Evolutionary conservation across 1,139 yeast genomes (phyloP).

Genomic region (Cylindricascospora bacillispora): DNA sequence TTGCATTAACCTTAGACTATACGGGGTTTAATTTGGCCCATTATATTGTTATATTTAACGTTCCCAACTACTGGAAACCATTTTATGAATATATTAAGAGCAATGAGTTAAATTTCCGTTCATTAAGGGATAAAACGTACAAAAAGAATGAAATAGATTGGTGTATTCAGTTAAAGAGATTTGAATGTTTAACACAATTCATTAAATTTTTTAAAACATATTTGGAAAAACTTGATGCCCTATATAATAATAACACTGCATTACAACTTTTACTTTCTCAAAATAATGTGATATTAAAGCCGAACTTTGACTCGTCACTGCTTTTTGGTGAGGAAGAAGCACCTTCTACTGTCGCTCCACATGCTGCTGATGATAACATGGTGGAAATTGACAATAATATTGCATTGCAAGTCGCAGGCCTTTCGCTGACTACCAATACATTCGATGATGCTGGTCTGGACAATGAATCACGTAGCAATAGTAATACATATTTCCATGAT

Average conservation of each 20-base stretch:
- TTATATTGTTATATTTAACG: conserved; percentile 18
- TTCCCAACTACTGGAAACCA: conserved; percentile 28
- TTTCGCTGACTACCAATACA: no score
- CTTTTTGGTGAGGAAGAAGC: conserved; percentile 5
- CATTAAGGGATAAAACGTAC: conserved; percentile 29
- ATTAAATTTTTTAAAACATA: conserved; percentile 26
- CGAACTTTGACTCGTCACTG: no score
- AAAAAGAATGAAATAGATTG: conserved; percentile 39
- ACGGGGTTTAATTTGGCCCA: conserved; percentile 21
- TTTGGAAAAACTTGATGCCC: no score
- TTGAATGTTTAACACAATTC: conserved; percentile 27
- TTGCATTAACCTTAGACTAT: no score
- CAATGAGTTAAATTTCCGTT: conserved; percentile 26
- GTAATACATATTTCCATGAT: no score
- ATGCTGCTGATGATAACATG: neutral
- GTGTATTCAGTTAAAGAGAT: conserved; percentile 31
- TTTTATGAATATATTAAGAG: conserved; percentile 20
- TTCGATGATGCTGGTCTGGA: no score
- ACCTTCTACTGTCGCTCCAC: neutral
- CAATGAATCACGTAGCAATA: no score
- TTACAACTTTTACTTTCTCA: conserved; percentile 30
- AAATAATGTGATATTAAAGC: conserved; percentile 27
- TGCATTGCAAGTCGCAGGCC: conserved; percentile 38
- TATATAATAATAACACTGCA: conserved; percentile 23
- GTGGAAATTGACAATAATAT: no score